Conservation (phyloP, 768 basidiomycete genomes). For the Melanogaster broomeanus region DNA sequence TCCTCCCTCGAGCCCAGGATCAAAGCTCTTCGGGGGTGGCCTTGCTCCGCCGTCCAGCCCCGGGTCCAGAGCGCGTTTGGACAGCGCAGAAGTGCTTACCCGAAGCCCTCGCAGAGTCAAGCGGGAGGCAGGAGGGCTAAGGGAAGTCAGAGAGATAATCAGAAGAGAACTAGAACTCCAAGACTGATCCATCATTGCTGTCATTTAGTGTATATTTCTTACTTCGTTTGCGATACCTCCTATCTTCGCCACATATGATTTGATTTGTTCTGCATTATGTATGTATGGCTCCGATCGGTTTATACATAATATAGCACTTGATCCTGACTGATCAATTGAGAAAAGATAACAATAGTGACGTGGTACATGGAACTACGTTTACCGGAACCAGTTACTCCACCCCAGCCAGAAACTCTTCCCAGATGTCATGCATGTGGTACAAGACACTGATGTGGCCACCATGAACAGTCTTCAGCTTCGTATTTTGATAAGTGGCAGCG, state of each 20-base stretch:
- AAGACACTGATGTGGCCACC: constrained; percentile 54
- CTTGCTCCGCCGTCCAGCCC: constrained; percentile 48
- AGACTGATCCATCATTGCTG: constrained; percentile 43
- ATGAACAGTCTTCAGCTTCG: constrained; percentile 38
- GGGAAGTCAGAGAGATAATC: constrained; percentile 82
- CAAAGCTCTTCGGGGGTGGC: constrained; percentile 22
- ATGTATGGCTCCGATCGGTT: constrained; percentile 4
- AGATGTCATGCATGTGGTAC: constrained; percentile 48
- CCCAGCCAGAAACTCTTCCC: constrained; percentile 34
- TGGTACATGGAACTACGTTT: too few relatives aligned
- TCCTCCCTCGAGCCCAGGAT: constrained; percentile 42
- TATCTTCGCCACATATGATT: constrained; percentile 3
- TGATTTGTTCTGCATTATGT: constrained; percentile 25
- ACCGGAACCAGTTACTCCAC: constrained; percentile 7
- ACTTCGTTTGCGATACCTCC: constrained; percentile 16
- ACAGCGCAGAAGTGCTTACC: constrained; percentile 60
- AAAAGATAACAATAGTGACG: background rate
- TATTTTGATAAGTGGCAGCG: constrained; percentile 47
- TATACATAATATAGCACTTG: constrained; percentile 2
- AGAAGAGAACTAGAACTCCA: constrained; percentile 73
- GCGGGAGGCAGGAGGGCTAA: constrained; percentile 68
- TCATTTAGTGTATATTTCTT: constrained; percentile 24
- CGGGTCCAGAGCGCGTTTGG: constrained; percentile 48
- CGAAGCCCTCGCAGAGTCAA: constrained; percentile 76
- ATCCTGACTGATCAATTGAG: background rate